phyloP scores from a whole-genome alignment of 2,329 filamentous ascomycete genomes.

The Juglanconis sp. region DNA sequence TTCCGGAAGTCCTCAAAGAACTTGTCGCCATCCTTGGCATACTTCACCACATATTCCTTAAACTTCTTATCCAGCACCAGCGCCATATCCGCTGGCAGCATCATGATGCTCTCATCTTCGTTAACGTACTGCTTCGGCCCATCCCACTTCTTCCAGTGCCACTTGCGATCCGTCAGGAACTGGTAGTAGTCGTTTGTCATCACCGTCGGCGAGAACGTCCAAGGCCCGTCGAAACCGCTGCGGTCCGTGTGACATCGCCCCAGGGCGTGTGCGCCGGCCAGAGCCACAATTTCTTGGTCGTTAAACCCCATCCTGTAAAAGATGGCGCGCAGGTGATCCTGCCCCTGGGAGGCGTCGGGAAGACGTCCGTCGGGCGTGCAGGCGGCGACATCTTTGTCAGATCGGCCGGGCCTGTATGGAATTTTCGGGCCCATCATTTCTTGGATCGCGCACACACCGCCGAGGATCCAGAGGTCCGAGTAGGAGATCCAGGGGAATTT shows the following conservation, averaged over 20 bases:
- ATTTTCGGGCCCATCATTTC: conserved; percentile 90
- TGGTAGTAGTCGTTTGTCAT: conserved; percentile 95
- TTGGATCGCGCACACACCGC: conserved; percentile 80
- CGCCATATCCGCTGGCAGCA: conserved; percentile 90
- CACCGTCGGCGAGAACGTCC: conserved; percentile 88
- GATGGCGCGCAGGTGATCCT: conserved; percentile 82
- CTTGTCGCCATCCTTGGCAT: conserved; percentile 82
- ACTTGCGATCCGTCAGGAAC: conserved; percentile 86
- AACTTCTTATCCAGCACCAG: conserved; percentile 87
- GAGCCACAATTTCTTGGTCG: conserved; percentile 92
- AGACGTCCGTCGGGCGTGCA: conserved; percentile 92
- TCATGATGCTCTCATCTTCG: conserved; percentile 87
- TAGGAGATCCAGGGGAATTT: conserved; percentile 95
- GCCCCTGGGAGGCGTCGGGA: conserved; percentile 68
- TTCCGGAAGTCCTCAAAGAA: conserved; percentile 94
- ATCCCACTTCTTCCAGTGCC: conserved; percentile 87
- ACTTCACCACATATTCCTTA: conserved; percentile 75
- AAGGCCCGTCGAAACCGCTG: conserved; percentile 83
- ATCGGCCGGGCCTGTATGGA: conserved; percentile 83
- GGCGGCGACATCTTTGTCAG: conserved; percentile 72
- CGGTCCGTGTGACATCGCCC: conserved; percentile 88
- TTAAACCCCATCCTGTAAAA: conserved; percentile 98
- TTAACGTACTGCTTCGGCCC: conserved; percentile 87
- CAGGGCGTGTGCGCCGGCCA: conserved; percentile 80
- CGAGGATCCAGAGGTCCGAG: conserved; percentile 95